phyloP scores from a whole-genome alignment of 805 yeast species.

The Candida cerambycidarum region DNA sequence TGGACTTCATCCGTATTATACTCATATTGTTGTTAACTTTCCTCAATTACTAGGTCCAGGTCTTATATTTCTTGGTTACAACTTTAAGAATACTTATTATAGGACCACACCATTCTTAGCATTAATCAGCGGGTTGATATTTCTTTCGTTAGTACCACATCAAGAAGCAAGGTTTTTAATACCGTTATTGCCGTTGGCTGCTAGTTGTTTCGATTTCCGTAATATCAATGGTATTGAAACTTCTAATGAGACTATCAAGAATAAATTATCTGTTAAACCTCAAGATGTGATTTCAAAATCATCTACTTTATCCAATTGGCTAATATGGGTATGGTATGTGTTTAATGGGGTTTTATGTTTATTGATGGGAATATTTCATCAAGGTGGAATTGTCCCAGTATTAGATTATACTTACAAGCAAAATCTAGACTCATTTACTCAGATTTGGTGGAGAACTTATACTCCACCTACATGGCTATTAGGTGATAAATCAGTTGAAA shows the following conservation, averaged over 20 bases:
- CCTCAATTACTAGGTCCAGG: constrained; percentile 85
- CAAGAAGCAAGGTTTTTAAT: constrained; percentile 89
- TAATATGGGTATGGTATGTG: constrained; percentile 50
- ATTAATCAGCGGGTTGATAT: constrained; percentile 56
- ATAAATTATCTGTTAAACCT: constrained; percentile 11
- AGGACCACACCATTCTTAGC: constrained; percentile 59
- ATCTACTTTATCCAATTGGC: constrained; percentile 16
- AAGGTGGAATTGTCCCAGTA: constrained; percentile 83
- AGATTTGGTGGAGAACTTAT: constrained; percentile 92
- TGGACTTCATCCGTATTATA: constrained; percentile 79
- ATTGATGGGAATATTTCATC: constrained; percentile 81
- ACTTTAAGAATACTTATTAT: constrained; percentile 35
- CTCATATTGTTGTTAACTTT: constrained; percentile 71
- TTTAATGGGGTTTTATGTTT: constrained; percentile 63
- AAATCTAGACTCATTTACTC: constrained; percentile 27
- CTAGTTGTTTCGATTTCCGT: constrained; percentile 54
- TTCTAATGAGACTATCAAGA: constrained; percentile 11
- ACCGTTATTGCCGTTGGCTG: constrained; percentile 73
- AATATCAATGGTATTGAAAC: constrained; percentile 8
- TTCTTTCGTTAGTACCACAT: constrained; percentile 78
- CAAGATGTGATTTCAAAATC: constrained; percentile 8
- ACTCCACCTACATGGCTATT: constrained; percentile 90
- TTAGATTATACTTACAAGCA: constrained; percentile 35
- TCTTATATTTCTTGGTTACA: constrained; percentile 46
- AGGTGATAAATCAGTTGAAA: constrained; percentile 22